Evolutionary conservation across 208 protist genomes (phyloP).

Genomic region (Hexamita inflata): DNA sequence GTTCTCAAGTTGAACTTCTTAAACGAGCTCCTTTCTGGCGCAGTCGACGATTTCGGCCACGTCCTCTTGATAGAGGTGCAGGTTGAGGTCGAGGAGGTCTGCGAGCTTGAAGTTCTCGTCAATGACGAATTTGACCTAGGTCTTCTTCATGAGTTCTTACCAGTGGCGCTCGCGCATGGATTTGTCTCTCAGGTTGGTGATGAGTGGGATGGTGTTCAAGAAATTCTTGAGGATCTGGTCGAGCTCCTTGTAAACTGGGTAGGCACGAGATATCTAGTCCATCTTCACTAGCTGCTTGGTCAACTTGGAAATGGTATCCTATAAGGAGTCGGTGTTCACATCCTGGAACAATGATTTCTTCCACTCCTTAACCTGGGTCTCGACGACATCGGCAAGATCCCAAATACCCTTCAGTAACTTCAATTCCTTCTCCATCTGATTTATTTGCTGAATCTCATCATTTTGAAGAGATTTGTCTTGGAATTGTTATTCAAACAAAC

Average conservation of each 20-base stretch:
- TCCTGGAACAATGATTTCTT: conserved; percentile 25
- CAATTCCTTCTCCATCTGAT: conserved; percentile 30
- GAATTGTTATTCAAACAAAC: neutral
- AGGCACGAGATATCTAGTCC: neutral
- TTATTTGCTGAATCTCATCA: neutral
- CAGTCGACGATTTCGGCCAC: conserved; percentile 33
- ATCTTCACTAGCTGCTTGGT: conserved; percentile 20
- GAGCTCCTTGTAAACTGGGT: conserved; percentile 58
- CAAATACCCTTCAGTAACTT: conserved; percentile 32
- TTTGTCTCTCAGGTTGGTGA: conserved; percentile 12
- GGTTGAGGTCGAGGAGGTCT: conserved; percentile 30
- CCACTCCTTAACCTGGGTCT: conserved; percentile 27
- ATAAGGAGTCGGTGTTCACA: conserved; percentile 39
- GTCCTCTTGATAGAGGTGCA: conserved; percentile 35
- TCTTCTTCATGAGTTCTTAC: conserved; percentile 17
- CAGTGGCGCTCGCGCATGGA: conserved; percentile 37
- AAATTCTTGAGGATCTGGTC: conserved; percentile 78
- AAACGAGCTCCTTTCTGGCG: conserved; percentile 35
- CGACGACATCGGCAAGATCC: conserved; percentile 31
- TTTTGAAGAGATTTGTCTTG: neutral
- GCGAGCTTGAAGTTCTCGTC: conserved; percentile 32
- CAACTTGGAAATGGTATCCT: conserved; percentile 35
- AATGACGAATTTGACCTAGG: conserved; percentile 16
- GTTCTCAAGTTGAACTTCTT: neutral
- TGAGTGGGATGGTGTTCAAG: conserved; percentile 73